Percentiles rank a stretch among this genome's conserved stretches.
Conservation (phyloP, 75 land plant genomes). For the Sequoiadendron giganteum region DNA sequence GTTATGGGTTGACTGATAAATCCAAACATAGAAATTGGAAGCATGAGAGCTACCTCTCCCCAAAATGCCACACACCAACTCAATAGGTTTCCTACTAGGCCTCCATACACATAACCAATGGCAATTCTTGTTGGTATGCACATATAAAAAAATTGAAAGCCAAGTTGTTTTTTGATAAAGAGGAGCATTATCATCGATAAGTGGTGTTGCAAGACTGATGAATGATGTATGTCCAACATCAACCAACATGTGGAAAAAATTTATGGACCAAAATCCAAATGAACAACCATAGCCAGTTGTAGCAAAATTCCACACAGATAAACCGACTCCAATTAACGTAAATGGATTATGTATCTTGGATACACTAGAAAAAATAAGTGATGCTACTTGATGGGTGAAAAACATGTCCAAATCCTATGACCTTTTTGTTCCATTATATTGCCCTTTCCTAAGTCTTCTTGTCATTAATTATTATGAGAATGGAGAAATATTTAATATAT, state of each 20-base stretch:
- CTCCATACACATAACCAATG: constrained; percentile 97
- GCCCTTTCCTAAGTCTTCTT: too few species aligned
- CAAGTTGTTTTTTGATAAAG: constrained; percentile 82
- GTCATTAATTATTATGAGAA: too few species aligned
- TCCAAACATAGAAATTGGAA: constrained; percentile 87
- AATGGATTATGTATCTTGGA: constrained; percentile 85
- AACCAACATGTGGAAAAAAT: constrained; percentile 79
- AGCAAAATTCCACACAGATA: constrained; percentile 91
- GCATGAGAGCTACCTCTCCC: constrained; percentile 85
- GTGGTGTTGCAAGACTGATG: constrained; percentile 94
- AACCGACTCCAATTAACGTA: constrained; percentile 92
- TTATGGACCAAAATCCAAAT: constrained; percentile 85
- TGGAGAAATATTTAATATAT: too few species aligned
- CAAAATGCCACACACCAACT: constrained; percentile 92
- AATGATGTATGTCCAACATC: constrained; percentile 98
- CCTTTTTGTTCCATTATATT: too few species aligned
- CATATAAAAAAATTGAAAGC: constrained; percentile 95
- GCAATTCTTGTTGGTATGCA: constrained; percentile 94
- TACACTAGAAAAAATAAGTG: constrained; percentile 89
- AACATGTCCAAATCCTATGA: too few species aligned
- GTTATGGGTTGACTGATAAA: constrained; percentile 78
- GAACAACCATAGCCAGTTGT: constrained; percentile 80
- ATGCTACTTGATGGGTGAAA: constrained; percentile 14
- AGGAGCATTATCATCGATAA: constrained; percentile 94
- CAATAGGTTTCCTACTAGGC: constrained; percentile 71